Evolutionary conservation across 1,284 basidiomycete species (phyloP), one percentile per base, ranked within the genome.

Genomic region (Boletus sp.): DNA sequence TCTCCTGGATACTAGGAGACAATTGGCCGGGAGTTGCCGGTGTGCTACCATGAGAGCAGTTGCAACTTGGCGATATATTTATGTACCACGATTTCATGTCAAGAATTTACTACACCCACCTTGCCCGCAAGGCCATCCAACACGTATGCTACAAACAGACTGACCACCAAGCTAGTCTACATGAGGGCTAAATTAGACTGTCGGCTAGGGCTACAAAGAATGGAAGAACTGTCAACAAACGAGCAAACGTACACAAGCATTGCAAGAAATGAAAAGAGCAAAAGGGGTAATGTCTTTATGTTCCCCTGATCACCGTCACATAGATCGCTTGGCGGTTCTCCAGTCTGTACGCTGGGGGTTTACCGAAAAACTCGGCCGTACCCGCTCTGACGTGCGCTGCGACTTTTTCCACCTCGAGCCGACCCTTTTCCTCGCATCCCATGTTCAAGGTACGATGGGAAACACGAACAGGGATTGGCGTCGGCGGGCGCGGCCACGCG

Each of bases 271-370:
- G 19, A 8, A 6, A 2, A 19, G 9, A 13, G 48, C 34, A 39
- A n/a, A n/a, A n/a, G n/a, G n/a, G n/a, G n/a, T n/a, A n/a, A n/a
- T n/a, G n/a, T n/a, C n/a, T n/a, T 3, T 3, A 12, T 30, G 38
- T 70, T 57, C 73, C 70, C 49, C 67, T 66, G 44, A 70, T 66
- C 38, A 73, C 68, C 4, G 69, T 71, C 70, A 72, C 69, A 53
- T 68, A 69, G 37, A 73, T 62, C 23, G 53, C 65, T 27, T 65
- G 64, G 4, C 42, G 51, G 14, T 26, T 54, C 48, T 48, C 52
- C 19, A 20, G 33, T 26, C 16, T 12, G 17, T 12, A 39, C 20
- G n/a, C 14, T 7, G 12, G 14, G 29, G 26, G 7, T 9, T 8
- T 33, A 20, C 17, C 16, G 27, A 27, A 43, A 41, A 37, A 3